phyloP scores from a whole-genome alignment of 2,329 filamentous ascomycete genomes.

The Aspergillus brasiliensis region DNA sequence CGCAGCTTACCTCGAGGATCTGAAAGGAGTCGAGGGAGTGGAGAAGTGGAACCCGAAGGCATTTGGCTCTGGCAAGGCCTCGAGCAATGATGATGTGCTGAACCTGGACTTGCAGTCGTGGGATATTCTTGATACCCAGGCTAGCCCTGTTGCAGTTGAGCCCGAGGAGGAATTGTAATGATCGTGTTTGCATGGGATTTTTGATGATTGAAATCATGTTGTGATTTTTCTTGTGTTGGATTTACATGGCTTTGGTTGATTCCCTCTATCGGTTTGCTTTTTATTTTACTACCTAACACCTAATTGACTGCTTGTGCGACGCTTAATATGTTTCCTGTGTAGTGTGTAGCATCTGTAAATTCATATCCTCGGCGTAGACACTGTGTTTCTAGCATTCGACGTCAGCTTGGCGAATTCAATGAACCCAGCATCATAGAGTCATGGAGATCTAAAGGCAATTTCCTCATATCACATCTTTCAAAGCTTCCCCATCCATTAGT shows the following conservation, averaged over 20 bases:
- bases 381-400: no score
- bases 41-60: slow-evolving; percentile 53
- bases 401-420: no score
- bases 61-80: slow-evolving; percentile 51
- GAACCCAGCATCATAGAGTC: no score
- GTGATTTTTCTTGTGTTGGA: background rate
- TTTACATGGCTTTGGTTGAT: background rate
- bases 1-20: slow-evolving; percentile 39
- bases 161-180: slow-evolving; percentile 12
- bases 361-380: no score
- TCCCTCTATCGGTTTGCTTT: background rate
- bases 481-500: no score
- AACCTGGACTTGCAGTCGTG: slow-evolving; percentile 16
- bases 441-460: no score
- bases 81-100: slow-evolving; percentile 38
- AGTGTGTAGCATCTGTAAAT: no score
- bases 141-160: background rate
- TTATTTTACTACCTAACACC: background rate
- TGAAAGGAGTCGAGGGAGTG: slow-evolving; percentile 48
- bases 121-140: slow-evolving; percentile 14
- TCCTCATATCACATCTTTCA: no score
- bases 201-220: background rate
- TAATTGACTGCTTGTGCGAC: background rate
- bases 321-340: background rate
- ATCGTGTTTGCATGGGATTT: background rate